These are phyloP conservation scores for Martensiomyces pterosporus DNA, from an alignment of 192 early-diverging fungal species.

Conservation along the genomic window DNA sequence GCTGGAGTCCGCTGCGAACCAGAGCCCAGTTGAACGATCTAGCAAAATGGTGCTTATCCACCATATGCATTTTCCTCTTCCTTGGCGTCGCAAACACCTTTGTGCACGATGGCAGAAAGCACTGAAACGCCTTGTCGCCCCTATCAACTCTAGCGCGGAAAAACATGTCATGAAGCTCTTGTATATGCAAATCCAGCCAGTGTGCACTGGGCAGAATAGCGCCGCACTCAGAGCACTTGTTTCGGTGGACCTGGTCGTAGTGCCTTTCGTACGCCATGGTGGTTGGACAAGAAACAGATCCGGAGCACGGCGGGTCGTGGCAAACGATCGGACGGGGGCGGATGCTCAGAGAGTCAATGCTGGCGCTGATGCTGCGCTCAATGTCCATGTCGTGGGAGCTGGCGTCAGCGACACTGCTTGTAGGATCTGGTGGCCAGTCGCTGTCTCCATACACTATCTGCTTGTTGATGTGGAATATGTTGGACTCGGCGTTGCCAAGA, in stretches of 20 bases:
- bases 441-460: too few relatives aligned
- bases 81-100: constrained; percentile 15
- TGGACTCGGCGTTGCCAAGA: constrained; percentile 34
- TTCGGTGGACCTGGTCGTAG: constrained; percentile 42
- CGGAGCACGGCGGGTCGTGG: constrained; percentile 39
- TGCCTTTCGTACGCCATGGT: constrained; percentile 32
- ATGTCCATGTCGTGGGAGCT: constrained; percentile 1
- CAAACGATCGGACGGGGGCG: constrained; percentile 27
- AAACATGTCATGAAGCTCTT: constrained; percentile 41
- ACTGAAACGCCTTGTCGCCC: constrained; percentile 25
- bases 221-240: constrained; percentile 21
- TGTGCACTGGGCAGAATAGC: constrained; percentile 40
- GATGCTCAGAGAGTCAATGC: too few relatives aligned
- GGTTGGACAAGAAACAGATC: constrained; percentile 12
- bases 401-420: background rate
- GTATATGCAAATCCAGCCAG: constrained; percentile 48
- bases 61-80: constrained; percentile 36
- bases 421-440: too few relatives aligned
- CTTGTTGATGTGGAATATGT: constrained; percentile 12
- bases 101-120: constrained; percentile 26
- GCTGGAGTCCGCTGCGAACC: constrained; percentile 17
- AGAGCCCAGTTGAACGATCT: constrained; percentile 33
- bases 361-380: too few relatives aligned
- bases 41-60: constrained; percentile 30
- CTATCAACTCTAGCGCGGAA: constrained; percentile 23